A percentile compares a stretch with the other conserved stretches of the same genome.
These are phyloP conservation scores for Diplodia intermedia DNA, from an alignment of 2,329 filamentous ascomycete species.

Conservation along the genomic window DNA sequence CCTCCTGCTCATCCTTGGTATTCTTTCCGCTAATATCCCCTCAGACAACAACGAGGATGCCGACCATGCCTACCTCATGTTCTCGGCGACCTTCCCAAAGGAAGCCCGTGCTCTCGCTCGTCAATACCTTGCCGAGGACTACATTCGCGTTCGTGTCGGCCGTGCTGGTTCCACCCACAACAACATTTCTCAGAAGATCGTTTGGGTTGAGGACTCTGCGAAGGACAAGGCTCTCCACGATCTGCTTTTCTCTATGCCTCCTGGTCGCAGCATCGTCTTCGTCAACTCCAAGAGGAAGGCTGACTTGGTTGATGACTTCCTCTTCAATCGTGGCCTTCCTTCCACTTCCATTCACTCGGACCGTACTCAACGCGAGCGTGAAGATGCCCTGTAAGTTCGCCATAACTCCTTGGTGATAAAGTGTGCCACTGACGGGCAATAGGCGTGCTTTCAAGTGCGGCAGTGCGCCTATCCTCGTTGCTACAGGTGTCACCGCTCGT, in stretches of 20 bases:
- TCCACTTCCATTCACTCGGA: conserved; percentile 88
- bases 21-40: conserved; percentile 34
- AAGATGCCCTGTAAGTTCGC: conserved; percentile 75
- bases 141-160: conserved; percentile 84
- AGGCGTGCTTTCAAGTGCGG: conserved; percentile 79
- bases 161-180: conserved; percentile 81
- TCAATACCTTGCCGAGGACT: conserved; percentile 74
- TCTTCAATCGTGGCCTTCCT: conserved; percentile 81
- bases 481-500: conserved; percentile 85
- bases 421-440: conserved; percentile 34
- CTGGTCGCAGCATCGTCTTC: conserved; percentile 85
- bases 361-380: conserved; percentile 87
- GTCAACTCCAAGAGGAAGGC: conserved; percentile 80
- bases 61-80: conserved; percentile 77
- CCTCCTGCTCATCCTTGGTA: not conserved
- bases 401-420: not conserved
- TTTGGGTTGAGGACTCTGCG: conserved; percentile 67
- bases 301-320: conserved; percentile 84
- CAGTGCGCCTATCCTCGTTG: conserved; percentile 77
- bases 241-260: conserved; percentile 72
- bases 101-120: conserved; percentile 76
- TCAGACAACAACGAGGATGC: conserved; percentile 76
- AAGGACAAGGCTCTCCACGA: conserved; percentile 78
- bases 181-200: conserved; percentile 80
- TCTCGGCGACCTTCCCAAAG: conserved; percentile 93